Percentiles rank a stretch among this genome's conserved stretches.
These are phyloP conservation scores for Sphaceloma murrayae DNA, from an alignment of 2,329 filamentous ascomycete genomes.

Conservation along the genomic window DNA sequence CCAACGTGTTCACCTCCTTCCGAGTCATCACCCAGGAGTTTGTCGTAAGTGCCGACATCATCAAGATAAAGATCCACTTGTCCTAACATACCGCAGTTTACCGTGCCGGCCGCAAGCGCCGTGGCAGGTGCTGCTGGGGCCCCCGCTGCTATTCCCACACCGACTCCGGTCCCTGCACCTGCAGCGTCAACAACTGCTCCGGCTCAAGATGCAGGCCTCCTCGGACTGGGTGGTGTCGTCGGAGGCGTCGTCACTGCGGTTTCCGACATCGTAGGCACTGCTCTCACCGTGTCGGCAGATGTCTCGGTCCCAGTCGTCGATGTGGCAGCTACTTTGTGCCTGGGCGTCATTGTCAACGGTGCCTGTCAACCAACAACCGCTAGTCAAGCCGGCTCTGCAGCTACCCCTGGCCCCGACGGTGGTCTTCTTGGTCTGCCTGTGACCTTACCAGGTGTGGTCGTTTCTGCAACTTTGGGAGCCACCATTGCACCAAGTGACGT, in stretches of 20 bases:
- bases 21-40: conserved; percentile 14
- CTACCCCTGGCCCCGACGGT: not conserved
- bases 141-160: conserved; percentile 54
- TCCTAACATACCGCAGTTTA: conserved; percentile 50
- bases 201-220: conserved; percentile 5
- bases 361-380: conserved; percentile 4
- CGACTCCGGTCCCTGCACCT: conserved; percentile 25
- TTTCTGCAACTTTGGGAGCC: conserved; percentile 8
- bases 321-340: conserved; percentile 12
- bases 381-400: not conserved
- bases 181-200: conserved; percentile 3
- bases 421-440: conserved; percentile 6
- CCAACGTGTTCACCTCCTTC: conserved; percentile 16
- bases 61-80: conserved; percentile 53
- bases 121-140: conserved; percentile 62
- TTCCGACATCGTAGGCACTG: too few relatives aligned
- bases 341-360: conserved; percentile 12
- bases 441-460: not conserved
- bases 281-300: conserved; percentile 1
- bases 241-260: too few relatives aligned
- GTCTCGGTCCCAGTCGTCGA: conserved; percentile 8
- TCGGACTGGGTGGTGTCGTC: conserved; percentile 6
- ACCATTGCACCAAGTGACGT: conserved; percentile 6
- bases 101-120: conserved; percentile 48
- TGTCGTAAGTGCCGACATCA: conserved; percentile 15